A percentile compares a stretch with the other conserved stretches of the same genome.
Evolutionary conservation across 495 filamentous ascomycete species (phyloP).

Genomic region (Physcia stellaris): DNA sequence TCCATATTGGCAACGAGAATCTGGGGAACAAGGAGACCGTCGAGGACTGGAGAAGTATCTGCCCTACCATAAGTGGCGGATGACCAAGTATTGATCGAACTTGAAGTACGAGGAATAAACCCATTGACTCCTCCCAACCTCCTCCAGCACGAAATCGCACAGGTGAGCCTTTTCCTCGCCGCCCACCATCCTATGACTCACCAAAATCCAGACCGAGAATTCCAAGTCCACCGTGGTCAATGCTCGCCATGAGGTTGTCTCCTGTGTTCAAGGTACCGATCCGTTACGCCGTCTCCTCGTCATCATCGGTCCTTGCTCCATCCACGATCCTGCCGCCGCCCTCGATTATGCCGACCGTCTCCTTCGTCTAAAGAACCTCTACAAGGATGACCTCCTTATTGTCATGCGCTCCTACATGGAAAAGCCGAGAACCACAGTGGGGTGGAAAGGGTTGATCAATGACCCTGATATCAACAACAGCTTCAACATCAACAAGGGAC

Average conservation of each 20-base stretch:
- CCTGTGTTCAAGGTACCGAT: constrained; percentile 63
- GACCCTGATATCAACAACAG: constrained; percentile 95
- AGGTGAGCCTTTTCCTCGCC: constrained; percentile 5
- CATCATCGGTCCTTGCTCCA: constrained; percentile 89
- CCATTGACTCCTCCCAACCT: constrained; percentile 87
- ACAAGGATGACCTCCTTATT: constrained; percentile 71
- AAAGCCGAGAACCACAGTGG: constrained; percentile 97
- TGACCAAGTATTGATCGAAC: not conserved
- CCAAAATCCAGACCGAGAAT: constrained; percentile 30
- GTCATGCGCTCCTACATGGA: constrained; percentile 99
- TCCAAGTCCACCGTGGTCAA: constrained; percentile 58
- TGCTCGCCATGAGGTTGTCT: constrained; percentile 69
- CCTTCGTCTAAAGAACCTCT: constrained; percentile 56
- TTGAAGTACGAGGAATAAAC: constrained; percentile 74
- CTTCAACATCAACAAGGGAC: constrained; percentile 98
- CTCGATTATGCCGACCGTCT: constrained; percentile 75
- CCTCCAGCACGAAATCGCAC: constrained; percentile 77
- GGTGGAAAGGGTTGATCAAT: constrained; percentile 99
- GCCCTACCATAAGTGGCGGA: too few species aligned
- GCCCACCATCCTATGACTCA: too few species aligned
- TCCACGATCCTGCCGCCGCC: constrained; percentile 83
- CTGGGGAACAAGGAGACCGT: constrained; percentile 67
- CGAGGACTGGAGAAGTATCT: constrained; percentile 87
- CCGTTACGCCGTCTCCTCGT: constrained; percentile 78
- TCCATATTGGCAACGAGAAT: constrained; percentile 82